Base-by-base conservation (phyloP, 345 rosid species). In the Clausena lansium region DNA sequence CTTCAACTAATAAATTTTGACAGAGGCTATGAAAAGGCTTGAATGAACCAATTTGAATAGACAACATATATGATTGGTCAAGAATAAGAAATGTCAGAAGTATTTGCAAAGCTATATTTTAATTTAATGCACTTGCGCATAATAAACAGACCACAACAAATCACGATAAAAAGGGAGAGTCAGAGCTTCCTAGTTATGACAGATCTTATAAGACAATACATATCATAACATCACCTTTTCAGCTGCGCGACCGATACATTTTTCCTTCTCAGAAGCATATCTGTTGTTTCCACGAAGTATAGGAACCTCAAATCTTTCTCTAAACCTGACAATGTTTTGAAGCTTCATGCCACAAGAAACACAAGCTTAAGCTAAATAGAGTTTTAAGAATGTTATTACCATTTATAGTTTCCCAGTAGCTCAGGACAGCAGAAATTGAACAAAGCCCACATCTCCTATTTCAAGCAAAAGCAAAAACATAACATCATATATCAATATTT, bases 361-460 rank as follows among this genome's bases (percentile, higher is more conserved):
- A 78, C n/a, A 81, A 82, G 73, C 33, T 74, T 70, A 67, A 77
- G 41, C 41, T 66, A 78, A 58, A 50, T 25, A 36, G 60, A 68
- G 70, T 1, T 77, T 76, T 22, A 38, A 75, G 70, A 79, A 80
- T 73, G 71, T 38, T 71, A 64, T 80, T 88, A 96, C 98, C 91
- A 84, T 63, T 92, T 94, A 80, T 89, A 78, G 81, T 96, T 98
- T 73, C 94, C 97, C 50, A 96, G 85, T 77, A 96, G 82, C 71
- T 82, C 89, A 71, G 98, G 99, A 76, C 97, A 96, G 79, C 94
- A 88, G 79, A 96, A 96, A 87, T 91, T 90, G 81, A 96, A 96
- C 80, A 96, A 82, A 63, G 98, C 96, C 99, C 99, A 96, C 35
- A 96, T 64, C 85, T 94, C 99, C 98, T 96, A 39, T 79, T 73